Base-by-base conservation (phyloP, 768 basidiomycete genomes). In the Rhodosporidiobolus sp. region DNA sequence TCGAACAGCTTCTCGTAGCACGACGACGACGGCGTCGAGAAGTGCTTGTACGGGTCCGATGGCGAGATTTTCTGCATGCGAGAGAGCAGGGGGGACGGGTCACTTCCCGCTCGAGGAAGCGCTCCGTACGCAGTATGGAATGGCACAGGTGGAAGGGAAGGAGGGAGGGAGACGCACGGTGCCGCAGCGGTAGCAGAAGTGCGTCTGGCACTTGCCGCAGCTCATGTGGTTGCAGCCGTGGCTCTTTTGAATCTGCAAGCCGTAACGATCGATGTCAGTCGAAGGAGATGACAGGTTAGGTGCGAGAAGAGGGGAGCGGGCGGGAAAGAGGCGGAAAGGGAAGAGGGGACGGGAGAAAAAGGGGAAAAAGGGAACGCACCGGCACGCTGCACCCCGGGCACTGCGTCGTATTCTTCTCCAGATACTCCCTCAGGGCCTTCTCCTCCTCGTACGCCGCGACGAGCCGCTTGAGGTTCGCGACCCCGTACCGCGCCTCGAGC, bases 401-500 rank as follows among this genome's bases (percentile, higher is more conserved):
- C 16, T 30, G 22, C 48, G 62, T 75, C 32, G 73, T n/a, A 53
- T 76, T 53, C 28, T 63, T 35, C 24, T 72, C 59, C 43, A 78
- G 60, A 73, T 73, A 79, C 55, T 67, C 67, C 9, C 72, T 61
- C 38, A 76, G 68, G 26, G 74, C 77, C 24, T 62, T 56, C 52
- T 79, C 78, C 65, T 79, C 78, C 52, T 76, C 63, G 32, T 66
- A 72, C 43, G 66, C 67, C 24, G 63, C 63, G 6, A 79, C 75
- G 63, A 79, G 65, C 32, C 72, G 30, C 45, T 72, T 68, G 38
- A 79, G 16, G 55, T 72, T 75, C 1, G 57, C 65, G 11, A 57
- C 52, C n/a, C 78, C 78, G 61, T 79, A 79, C 28, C 71, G 63
- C n/a, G 38, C 17, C 55, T 79, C 78, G 55, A 79, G 57, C 6